Evolutionary conservation across 495 filamentous ascomycete species (phyloP), one percentile per base, ranked within the genome.

Genomic region (Friedmanniomyces simplex): DNA sequence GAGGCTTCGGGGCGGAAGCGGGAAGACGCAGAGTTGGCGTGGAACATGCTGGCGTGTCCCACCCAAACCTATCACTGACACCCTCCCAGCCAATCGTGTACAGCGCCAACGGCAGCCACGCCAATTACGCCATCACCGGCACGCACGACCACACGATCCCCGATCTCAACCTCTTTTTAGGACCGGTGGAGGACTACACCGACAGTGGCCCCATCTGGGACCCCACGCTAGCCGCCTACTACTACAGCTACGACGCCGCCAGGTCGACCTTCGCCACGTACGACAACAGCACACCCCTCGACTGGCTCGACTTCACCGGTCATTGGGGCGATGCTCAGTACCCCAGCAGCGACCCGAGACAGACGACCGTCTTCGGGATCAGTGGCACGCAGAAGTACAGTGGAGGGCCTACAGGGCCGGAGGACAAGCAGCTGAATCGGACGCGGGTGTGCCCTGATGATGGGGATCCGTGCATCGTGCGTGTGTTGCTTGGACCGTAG

Each of bases 141-240:
- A 67, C 66, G 50, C 79, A 82, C 55, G 79, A 81, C 63, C 78
- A 82, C 59, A 74, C 75, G 0, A 80, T 91, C 74, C 72, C 89
- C 68, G 68, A 83, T 72, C 14, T 91, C 72, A 74, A 82, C 72
- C 62, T 81, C 70, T 67, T 81, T n/a, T 2, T 46, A 24, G 59
- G 54, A 13, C 48, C 28, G 12, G 34, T 58, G 2, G 54, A 46
- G 22, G 81, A 87, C 72, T 61, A 82, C 67, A 71, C 82, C 71
- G 68, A 86, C 73, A 67, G 73, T 58, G 72, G 80, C 24, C 59
- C 55, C 65, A 47, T 60, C 20, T 68, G 62, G 64, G 66, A 66
- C 54, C 66, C 64, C 11, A 52, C 52, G 3, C 53, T 58, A 11
- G 54, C 49, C 11, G 62, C 66, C 12, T 68, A 63, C 45, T 66